Evolutionary conservation across 208 protist genomes (phyloP).

Genomic region (Naegleria fowleri): DNA sequence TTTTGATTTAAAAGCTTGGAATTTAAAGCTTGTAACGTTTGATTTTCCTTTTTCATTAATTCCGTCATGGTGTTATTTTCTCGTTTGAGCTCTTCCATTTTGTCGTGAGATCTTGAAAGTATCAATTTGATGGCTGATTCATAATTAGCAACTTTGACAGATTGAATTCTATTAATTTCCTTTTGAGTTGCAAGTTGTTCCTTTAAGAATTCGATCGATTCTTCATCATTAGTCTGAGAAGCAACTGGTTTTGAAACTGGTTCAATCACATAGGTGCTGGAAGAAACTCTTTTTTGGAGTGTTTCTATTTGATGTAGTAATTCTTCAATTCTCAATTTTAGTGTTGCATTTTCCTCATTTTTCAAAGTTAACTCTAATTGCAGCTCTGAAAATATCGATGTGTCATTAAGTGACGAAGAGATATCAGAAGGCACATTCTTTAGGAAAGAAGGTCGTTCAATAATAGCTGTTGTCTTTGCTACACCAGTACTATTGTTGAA

Average conservation of each 20-base stretch:
- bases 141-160: neutral
- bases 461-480: too few relatives aligned
- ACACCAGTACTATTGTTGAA: neutral
- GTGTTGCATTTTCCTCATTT: neutral
- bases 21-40: neutral
- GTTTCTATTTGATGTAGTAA: neutral
- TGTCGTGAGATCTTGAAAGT: neutral
- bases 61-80: neutral
- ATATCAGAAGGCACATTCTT: neutral
- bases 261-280: neutral
- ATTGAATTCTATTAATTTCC: neutral
- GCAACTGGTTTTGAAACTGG: too few relatives aligned
- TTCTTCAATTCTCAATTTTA: neutral
- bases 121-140: neutral
- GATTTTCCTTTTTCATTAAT: neutral
- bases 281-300: neutral
- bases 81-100: neutral
- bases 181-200: neutral
- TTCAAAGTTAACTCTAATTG: neutral
- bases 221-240: neutral
- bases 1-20: neutral
- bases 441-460: neutral
- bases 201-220: neutral
- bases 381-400: neutral
- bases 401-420: neutral